Conservation (phyloP, 768 basidiomycete species). For the Hydnum rufescens region DNA sequence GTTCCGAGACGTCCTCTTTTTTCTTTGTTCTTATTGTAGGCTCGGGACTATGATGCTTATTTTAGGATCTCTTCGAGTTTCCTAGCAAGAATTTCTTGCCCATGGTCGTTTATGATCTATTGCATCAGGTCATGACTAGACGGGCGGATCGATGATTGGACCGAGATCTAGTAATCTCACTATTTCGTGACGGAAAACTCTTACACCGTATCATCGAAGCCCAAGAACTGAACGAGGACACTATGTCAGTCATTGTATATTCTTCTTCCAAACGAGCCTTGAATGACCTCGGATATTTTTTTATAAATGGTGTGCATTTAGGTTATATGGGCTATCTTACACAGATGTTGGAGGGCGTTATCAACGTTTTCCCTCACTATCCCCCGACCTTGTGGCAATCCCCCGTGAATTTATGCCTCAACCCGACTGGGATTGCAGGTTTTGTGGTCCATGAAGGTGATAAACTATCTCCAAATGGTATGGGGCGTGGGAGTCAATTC, state of each 20-base stretch:
- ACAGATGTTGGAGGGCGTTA: constrained; percentile 86
- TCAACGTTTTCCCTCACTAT: constrained; percentile 73
- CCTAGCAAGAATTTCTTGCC: constrained; percentile 98
- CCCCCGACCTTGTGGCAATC: constrained; percentile 49
- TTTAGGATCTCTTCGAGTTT: constrained; percentile 78
- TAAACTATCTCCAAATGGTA: not conserved
- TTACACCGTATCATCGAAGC: constrained; percentile 78
- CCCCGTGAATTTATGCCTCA: constrained; percentile 54
- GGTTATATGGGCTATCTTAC: constrained; percentile 97
- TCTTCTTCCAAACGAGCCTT: not conserved
- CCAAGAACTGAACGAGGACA: constrained; percentile 56
- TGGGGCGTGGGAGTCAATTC: not conserved
- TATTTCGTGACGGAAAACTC: constrained; percentile 72
- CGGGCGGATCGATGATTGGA: constrained; percentile 49
- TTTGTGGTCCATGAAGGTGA: not conserved
- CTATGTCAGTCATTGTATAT: constrained; percentile 41
- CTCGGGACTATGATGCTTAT: not conserved
- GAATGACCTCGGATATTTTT: constrained; percentile 35
- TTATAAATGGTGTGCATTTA: constrained; percentile 58
- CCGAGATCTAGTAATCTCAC: constrained; percentile 57
- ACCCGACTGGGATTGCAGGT: constrained; percentile 51
- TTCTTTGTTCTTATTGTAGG: no score
- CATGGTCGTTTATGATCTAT: constrained; percentile 84
- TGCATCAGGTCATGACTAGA: constrained; percentile 89
- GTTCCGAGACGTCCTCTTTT: constrained; percentile 14